Percentiles rank a stretch among this genome's conserved stretches.
phyloP scores from a whole-genome alignment of 176 grass and related monocot species.

The Puccinellia tenuiflora region DNA sequence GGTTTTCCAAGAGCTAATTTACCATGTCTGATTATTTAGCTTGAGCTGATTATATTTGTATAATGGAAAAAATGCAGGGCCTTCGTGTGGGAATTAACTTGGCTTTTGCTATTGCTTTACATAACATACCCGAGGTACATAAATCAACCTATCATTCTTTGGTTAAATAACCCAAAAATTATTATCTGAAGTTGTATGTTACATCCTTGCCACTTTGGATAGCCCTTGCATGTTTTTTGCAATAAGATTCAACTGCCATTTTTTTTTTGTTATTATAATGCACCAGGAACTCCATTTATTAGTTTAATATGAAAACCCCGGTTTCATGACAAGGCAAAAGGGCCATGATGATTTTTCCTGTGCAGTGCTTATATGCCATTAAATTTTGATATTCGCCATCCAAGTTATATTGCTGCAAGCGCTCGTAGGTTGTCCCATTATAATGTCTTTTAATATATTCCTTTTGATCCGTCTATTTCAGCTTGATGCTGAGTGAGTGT shows the following conservation, averaged over 20 bases:
- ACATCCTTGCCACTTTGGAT: background rate
- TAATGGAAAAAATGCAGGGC: slow-evolving; percentile 47
- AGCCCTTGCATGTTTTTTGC: background rate
- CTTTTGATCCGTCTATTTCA: background rate
- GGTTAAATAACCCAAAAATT: background rate
- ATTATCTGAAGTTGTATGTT: background rate
- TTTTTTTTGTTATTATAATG: background rate
- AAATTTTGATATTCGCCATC: background rate
- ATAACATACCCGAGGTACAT: slow-evolving; percentile 96
- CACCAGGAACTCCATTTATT: background rate
- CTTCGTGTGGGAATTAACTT: slow-evolving; percentile 93
- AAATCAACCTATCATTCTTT: background rate
- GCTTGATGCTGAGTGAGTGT: background rate
- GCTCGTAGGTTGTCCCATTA: background rate
- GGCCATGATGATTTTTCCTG: background rate
- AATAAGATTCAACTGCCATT: slow-evolving; percentile 7
- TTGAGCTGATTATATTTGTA: slow-evolving; percentile 22
- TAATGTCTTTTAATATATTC: background rate
- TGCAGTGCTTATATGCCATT: background rate
- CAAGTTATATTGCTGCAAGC: background rate
- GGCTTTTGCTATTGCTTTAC: slow-evolving; percentile 92
- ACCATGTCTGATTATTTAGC: slow-evolving; percentile 4
- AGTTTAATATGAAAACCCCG: background rate
- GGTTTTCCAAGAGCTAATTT: background rate
- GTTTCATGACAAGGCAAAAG: background rate